A percentile compares a stretch with the other conserved stretches of the same genome.
Evolutionary conservation across 1,284 basidiomycete genomes (phyloP).

Genomic region (Pholiota adiposa): DNA sequence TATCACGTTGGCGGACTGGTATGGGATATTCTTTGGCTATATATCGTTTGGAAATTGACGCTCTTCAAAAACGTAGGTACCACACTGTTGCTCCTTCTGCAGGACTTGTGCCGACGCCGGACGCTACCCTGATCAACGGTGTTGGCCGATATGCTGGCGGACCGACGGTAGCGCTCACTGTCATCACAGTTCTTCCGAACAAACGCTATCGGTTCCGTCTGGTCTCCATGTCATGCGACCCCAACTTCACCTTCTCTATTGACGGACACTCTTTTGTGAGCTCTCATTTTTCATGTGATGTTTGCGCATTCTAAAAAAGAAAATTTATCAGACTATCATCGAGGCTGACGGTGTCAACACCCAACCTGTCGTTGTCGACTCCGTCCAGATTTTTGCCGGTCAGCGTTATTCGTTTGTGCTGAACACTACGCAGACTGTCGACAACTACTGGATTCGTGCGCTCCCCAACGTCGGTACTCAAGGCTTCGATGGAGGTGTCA

Average conservation of each 20-base stretch:
- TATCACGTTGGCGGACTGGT: constrained; percentile 45
- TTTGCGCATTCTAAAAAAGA: constrained; percentile 1
- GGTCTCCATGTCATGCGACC: too few species aligned
- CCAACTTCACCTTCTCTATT: constrained; percentile 41
- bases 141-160: constrained; percentile 40
- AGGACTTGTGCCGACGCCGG: too few species aligned
- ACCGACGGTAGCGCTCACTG: constrained; percentile 33
- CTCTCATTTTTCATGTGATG: constrained; percentile 1
- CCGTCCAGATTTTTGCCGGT: constrained; percentile 34
- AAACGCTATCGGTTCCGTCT: too few species aligned
- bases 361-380: constrained; percentile 44
- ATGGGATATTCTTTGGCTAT: background rate
- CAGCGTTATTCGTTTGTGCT: constrained; percentile 24
- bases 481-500: constrained; percentile 38
- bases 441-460: constrained; percentile 27
- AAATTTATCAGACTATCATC: constrained; percentile 39
- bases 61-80: constrained; percentile 23
- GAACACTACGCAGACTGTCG: constrained; percentile 13
- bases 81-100: constrained; percentile 21
- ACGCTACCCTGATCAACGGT: constrained; percentile 44
- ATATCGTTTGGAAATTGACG: background rate
- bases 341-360: constrained; percentile 54
- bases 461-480: constrained; percentile 27
- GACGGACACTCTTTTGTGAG: constrained; percentile 28
- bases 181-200: constrained; percentile 37